Percentiles rank a stretch among this genome's conserved stretches.
Evolutionary conservation across 2,329 filamentous ascomycete genomes (phyloP).

Genomic region (Fusarium graminum): DNA sequence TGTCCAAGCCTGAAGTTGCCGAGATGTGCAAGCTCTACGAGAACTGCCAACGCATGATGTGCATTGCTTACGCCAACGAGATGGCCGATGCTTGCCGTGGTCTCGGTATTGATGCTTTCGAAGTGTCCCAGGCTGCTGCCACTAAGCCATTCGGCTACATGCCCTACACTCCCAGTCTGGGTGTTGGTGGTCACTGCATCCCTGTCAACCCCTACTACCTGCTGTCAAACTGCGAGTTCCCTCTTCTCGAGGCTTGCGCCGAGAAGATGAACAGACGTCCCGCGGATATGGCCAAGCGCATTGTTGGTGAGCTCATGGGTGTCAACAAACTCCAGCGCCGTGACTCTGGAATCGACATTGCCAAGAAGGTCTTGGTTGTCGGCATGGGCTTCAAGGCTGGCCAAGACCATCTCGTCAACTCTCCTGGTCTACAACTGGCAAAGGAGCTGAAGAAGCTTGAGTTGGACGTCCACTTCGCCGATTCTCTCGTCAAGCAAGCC

Average conservation of each 20-base stretch:
- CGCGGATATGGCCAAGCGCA: slow-evolving; percentile 20
- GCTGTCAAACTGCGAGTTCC: slow-evolving; percentile 61
- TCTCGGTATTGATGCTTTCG: slow-evolving; percentile 62
- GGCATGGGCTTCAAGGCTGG: slow-evolving; percentile 44
- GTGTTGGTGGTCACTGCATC: slow-evolving; percentile 68
- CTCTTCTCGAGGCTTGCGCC: slow-evolving; percentile 59
- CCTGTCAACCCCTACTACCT: slow-evolving; percentile 68
- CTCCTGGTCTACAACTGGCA: slow-evolving; percentile 34
- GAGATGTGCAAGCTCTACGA: slow-evolving; percentile 70
- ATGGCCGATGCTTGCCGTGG: slow-evolving; percentile 64
- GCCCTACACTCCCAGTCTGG: slow-evolving; percentile 60
- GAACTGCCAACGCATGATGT: slow-evolving; percentile 68
- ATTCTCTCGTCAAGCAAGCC: slow-evolving; percentile 38
- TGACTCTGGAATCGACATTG: slow-evolving; percentile 25
- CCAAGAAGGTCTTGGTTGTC: slow-evolving; percentile 36
- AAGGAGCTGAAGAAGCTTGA: slow-evolving; percentile 30
- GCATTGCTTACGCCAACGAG: slow-evolving; percentile 67
- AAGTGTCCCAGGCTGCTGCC: slow-evolving; percentile 61
- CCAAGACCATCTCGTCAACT: slow-evolving; percentile 44
- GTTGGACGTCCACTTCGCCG: slow-evolving; percentile 38
- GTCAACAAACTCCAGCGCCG: slow-evolving; percentile 3
- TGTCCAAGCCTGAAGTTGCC: slow-evolving; percentile 65
- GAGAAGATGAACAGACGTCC: slow-evolving; percentile 60
- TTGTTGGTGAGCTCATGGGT: slow-evolving; percentile 8
- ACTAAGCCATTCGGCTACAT: slow-evolving; percentile 67